These are phyloP conservation scores for Fusarium annulatum DNA, from an alignment of 2,329 filamentous ascomycete genomes.

Conservation along the genomic window DNA sequence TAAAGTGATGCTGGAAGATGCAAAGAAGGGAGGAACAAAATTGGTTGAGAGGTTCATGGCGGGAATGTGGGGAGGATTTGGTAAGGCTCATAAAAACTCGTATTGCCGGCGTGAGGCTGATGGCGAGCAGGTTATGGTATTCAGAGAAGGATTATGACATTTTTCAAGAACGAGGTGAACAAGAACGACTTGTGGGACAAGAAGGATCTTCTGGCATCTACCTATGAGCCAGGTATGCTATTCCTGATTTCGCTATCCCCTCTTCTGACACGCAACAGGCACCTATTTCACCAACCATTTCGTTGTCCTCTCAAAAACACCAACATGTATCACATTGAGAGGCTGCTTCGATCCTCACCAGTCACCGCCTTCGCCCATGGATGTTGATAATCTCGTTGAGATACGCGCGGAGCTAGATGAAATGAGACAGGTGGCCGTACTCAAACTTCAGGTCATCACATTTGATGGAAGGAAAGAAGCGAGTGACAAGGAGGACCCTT, in stretches of 20 bases:
- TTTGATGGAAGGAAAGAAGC: slow-evolving; percentile 31
- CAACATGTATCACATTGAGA: slow-evolving; percentile 24
- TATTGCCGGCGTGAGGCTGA: rapidly evolving
- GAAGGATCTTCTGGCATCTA: slow-evolving; percentile 22
- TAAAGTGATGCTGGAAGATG: slow-evolving; percentile 18
- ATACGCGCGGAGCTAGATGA: slow-evolving; percentile 9
- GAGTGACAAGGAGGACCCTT: slow-evolving; percentile 22
- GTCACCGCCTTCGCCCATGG: neutral
- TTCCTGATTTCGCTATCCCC: rapidly evolving
- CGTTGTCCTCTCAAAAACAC: slow-evolving; percentile 19
- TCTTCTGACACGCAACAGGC: neutral
- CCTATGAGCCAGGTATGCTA: slow-evolving; percentile 33
- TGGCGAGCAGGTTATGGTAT: neutral
- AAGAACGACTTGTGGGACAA: slow-evolving; percentile 33
- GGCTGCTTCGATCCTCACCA: slow-evolving; percentile 30
- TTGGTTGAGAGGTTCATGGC: slow-evolving; percentile 28
- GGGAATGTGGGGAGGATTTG: slow-evolving; percentile 40
- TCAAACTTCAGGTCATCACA: slow-evolving; percentile 18
- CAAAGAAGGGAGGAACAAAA: slow-evolving; percentile 23
- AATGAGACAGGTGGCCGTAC: neutral
- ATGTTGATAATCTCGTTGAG: slow-evolving; percentile 32
- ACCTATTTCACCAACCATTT: slow-evolving; percentile 39
- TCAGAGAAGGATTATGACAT: slow-evolving; percentile 26
- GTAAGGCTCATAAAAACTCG: neutral
- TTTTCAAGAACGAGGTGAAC: slow-evolving; percentile 13